These are phyloP conservation scores for Chloris gayana DNA, from an alignment of 176 grass and related monocot genomes.

Conservation along the genomic window DNA sequence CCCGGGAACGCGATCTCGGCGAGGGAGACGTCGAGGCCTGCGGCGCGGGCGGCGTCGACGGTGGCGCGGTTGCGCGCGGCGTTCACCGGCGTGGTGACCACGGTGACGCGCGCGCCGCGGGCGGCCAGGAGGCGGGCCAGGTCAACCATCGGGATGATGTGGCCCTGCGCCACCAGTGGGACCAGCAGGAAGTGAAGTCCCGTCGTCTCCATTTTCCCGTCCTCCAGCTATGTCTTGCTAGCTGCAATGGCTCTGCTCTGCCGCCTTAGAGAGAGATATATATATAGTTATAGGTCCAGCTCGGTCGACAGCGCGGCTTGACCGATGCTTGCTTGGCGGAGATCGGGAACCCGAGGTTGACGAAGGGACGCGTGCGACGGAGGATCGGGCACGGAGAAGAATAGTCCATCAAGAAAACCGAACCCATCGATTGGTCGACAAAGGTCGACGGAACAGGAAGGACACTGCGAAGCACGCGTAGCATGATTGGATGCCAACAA, in stretches of 20 bases:
- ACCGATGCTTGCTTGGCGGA: neutral
- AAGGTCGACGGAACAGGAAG: neutral
- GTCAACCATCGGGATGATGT: constrained; percentile 63
- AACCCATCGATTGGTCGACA: neutral
- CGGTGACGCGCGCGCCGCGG: constrained; percentile 37
- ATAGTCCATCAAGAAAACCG: neutral
- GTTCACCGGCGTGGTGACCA: constrained; percentile 58
- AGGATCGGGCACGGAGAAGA: no score
- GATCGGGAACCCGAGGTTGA: constrained; percentile 1
- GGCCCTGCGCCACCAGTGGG: constrained; percentile 54
- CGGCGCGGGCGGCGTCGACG: constrained; percentile 10
- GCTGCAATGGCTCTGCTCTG: neutral
- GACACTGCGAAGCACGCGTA: no score
- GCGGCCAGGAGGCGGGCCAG: constrained; percentile 48
- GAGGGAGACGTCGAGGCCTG: constrained; percentile 42
- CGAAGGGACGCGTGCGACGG: constrained; percentile 2
- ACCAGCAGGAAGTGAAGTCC: constrained; percentile 57
- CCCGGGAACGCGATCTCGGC: constrained; percentile 46
- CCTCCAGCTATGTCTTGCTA: no score
- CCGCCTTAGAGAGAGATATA: no score
- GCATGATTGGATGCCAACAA: no score
- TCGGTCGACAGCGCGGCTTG: neutral
- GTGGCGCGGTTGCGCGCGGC: constrained; percentile 37
- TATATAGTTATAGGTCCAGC: neutral
- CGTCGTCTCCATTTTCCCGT: neutral